Evolutionary conservation across 176 grass and related monocot species (phyloP).

Genomic region (Hordeum marinum): DNA sequence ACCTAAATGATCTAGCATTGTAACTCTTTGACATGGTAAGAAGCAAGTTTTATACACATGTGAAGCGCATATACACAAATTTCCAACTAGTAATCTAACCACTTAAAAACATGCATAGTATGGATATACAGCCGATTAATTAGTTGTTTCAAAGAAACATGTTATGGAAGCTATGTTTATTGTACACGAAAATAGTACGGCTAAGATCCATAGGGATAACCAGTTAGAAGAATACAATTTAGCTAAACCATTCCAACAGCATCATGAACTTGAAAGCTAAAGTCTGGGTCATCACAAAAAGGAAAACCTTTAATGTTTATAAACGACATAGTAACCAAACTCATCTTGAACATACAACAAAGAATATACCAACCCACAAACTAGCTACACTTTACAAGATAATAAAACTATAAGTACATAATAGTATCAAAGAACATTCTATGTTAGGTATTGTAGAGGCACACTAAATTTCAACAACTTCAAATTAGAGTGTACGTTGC

Average conservation of each 20-base stretch:
- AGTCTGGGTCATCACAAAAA: not conserved
- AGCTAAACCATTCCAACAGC: not conserved
- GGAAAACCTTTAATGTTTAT: not conserved
- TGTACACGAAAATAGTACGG: not conserved
- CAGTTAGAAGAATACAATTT: not conserved
- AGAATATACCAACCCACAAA: not conserved
- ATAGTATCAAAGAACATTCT: not conserved
- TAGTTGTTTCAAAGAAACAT: not conserved
- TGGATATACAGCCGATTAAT: not conserved
- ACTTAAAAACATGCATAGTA: not conserved
- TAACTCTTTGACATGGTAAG: not conserved
- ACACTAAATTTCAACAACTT: not conserved
- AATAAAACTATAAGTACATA: not conserved
- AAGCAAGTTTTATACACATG: too few relatives aligned
- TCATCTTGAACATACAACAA: not conserved
- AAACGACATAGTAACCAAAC: not conserved
- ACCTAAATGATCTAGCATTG: not conserved
- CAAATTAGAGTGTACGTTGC: not conserved
- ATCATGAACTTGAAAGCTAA: not conserved
- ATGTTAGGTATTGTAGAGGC: not conserved
- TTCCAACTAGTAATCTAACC: not conserved
- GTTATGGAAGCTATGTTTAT: not conserved
- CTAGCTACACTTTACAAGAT: not conserved
- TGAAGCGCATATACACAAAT: not conserved
- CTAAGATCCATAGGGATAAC: not conserved